Evolutionary conservation across 768 basidiomycete species (phyloP).

Genomic region (Russula sp.): DNA sequence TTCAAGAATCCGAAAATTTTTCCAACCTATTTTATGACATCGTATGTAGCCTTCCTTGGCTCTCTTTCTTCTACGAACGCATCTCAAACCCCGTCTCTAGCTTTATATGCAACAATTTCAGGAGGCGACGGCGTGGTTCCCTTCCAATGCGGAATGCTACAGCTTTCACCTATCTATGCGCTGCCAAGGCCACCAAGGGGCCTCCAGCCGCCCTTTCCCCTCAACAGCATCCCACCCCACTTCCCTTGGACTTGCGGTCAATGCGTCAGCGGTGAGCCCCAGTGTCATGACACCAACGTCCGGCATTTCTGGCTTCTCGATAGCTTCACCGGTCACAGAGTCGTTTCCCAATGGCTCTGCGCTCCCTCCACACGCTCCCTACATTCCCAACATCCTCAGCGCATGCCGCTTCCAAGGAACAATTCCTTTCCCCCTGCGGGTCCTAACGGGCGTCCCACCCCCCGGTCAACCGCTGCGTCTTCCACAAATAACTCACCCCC

Average conservation of each 20-base stretch:
- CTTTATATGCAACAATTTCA: constrained; percentile 21
- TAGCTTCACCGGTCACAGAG: constrained; percentile 21
- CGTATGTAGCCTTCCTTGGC: constrained; percentile 17
- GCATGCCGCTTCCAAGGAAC: constrained; percentile 26
- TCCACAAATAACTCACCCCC: constrained; percentile 24
- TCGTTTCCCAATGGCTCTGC: constrained; percentile 13
- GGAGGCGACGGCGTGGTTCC: constrained; percentile 25
- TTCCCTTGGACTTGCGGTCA: constrained; percentile 5
- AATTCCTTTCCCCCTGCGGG: constrained; percentile 26
- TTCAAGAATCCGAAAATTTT: constrained; percentile 17
- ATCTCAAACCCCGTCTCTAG: constrained; percentile 12
- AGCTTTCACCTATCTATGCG: constrained; percentile 25
- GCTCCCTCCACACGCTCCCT: constrained; percentile 7
- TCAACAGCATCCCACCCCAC: constrained; percentile 4
- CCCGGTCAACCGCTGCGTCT: constrained; percentile 6
- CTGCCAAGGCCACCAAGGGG: constrained; percentile 14
- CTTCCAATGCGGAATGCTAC: constrained; percentile 18
- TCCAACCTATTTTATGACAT: constrained; percentile 24
- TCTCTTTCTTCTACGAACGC: not conserved
- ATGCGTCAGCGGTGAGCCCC: constrained; percentile 21
- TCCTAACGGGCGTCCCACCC: constrained; percentile 9
- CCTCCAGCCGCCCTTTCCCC: constrained; percentile 1
- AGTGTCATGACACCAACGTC: constrained; percentile 19
- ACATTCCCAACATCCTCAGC: constrained; percentile 16
- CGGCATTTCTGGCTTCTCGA: constrained; percentile 23